Conservation (phyloP, 2,329 filamentous ascomycete genomes). For the Passalora sequoiae region DNA sequence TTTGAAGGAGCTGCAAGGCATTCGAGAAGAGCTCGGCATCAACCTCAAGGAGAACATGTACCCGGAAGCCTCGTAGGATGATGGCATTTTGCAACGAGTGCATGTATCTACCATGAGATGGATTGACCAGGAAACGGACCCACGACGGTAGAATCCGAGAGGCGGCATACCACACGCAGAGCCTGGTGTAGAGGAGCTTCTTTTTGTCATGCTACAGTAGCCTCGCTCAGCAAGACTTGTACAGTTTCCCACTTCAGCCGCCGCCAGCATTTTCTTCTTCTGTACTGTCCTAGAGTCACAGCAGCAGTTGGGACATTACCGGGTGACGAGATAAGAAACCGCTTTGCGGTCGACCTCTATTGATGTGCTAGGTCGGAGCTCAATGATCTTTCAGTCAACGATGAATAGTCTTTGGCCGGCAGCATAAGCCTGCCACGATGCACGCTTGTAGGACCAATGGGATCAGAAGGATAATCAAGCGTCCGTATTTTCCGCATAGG, state of each 20-base stretch:
- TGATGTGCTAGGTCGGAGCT: too few species aligned
- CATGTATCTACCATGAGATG: constrained; percentile 1
- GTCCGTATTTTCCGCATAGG: too few species aligned
- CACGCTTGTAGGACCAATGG: too few species aligned
- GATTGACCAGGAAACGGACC: constrained; percentile 5
- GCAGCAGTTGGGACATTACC: too few species aligned
- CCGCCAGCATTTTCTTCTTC: too few species aligned
- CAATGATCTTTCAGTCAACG: too few species aligned
- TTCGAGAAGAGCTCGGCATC: constrained; percentile 91
- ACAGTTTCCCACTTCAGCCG: constrained; percentile 15
- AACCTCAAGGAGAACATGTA: constrained; percentile 89
- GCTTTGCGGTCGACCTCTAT: too few species aligned
- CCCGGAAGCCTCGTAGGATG: constrained; percentile 47
- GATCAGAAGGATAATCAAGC: too few species aligned
- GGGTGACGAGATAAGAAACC: too few species aligned
- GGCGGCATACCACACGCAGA: constrained; percentile 16
- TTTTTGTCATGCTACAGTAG: constrained; percentile 24
- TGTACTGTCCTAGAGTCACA: too few species aligned
- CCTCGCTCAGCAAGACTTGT: constrained; percentile 25
- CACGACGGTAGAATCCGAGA: constrained; percentile 7
- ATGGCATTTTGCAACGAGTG: constrained; percentile 4
- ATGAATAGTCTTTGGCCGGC: too few species aligned
- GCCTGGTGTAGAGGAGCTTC: constrained; percentile 5
- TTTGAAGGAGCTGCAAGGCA: constrained; percentile 82
- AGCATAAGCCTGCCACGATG: too few species aligned